Percentiles rank a stretch among this genome's conserved stretches.
phyloP scores from a whole-genome alignment of 345 rosid species.

The Eutrema japonicum region DNA sequence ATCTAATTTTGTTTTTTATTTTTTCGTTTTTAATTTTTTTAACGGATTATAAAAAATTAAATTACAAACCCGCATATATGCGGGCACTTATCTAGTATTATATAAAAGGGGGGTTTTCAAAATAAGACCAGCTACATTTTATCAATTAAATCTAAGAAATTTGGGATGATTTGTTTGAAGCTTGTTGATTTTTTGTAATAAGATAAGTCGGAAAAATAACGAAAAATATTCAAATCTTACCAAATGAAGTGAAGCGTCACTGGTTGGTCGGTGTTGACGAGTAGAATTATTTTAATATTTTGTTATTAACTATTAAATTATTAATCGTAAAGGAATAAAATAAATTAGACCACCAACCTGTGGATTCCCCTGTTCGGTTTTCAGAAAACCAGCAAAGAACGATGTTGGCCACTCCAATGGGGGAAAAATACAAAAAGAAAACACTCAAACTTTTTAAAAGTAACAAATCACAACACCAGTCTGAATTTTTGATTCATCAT shows the following conservation, averaged over 20 bases:
- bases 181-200: background rate
- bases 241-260: conserved; percentile 4
- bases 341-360: conserved; percentile 20
- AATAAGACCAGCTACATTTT: background rate
- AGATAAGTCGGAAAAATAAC: background rate
- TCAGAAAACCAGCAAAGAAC: background rate
- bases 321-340: background rate
- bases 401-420: background rate
- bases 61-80: too few species aligned
- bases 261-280: conserved; percentile 29
- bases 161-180: background rate
- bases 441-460: background rate
- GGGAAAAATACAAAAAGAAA: background rate
- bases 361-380: conserved; percentile 29
- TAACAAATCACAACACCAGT: background rate
- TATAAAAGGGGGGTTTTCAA: background rate
- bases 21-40: too few species aligned
- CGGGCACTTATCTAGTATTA: too few species aligned
- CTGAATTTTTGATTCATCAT: conserved; percentile 14
- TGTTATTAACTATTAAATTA: background rate
- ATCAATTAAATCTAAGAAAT: background rate
- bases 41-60: too few species aligned
- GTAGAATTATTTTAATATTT: conserved; percentile 9
- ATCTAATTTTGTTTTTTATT: too few species aligned
- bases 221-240: background rate